These are phyloP conservation scores for Saccharomycopsis olivae DNA, from an alignment of 805 yeast genomes.

Conservation along the genomic window DNA sequence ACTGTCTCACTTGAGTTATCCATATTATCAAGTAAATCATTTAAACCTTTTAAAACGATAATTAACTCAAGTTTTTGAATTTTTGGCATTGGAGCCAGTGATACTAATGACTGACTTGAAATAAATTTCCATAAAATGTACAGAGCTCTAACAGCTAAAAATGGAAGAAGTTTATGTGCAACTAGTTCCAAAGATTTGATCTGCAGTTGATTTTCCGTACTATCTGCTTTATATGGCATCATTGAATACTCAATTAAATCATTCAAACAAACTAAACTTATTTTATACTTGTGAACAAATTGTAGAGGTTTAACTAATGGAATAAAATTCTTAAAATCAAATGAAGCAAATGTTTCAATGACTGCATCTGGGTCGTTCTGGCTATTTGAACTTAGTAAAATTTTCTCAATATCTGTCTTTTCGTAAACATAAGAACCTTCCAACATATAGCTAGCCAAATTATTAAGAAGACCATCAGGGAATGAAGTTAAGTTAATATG, in stretches of 20 bases:
- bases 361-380: conserved; percentile 27
- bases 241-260: conserved; percentile 37
- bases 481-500: conserved; percentile 25
- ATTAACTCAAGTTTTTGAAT: conserved; percentile 56
- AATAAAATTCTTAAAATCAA: conserved; percentile 38
- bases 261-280: conserved; percentile 47
- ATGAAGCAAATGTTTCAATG: conserved; percentile 28
- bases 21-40: conserved; percentile 19
- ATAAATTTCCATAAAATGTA: conserved; percentile 53
- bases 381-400: conserved; percentile 20
- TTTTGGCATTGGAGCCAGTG: conserved; percentile 54
- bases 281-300: conserved; percentile 32
- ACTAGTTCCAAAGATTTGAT: conserved; percentile 19
- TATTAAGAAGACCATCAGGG: conserved; percentile 27
- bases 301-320: conserved; percentile 51
- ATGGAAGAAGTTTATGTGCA: conserved; percentile 30
- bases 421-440: conserved; percentile 48
- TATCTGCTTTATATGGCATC: no score
- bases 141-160: conserved; percentile 46
- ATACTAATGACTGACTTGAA: conserved; percentile 49
- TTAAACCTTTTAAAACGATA: conserved; percentile 35
- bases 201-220: conserved; percentile 16
- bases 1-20: conserved; percentile 3
- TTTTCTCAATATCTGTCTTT: conserved; percentile 42
- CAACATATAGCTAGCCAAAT: conserved; percentile 43